These are phyloP conservation scores for Hemerocallis citrina DNA, from an alignment of 106 monocot genomes.

Conservation along the genomic window DNA sequence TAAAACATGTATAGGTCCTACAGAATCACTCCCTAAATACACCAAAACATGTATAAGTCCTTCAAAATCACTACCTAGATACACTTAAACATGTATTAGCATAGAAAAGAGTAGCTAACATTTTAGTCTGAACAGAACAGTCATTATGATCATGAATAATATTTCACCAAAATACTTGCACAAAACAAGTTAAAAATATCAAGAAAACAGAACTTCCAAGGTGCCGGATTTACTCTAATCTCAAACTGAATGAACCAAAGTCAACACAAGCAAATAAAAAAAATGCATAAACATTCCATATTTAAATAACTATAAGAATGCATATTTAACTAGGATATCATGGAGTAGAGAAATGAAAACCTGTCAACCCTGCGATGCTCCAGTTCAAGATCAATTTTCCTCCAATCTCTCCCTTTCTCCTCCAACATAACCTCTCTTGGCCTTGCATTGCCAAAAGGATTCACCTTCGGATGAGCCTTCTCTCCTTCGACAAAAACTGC, in stretches of 20 bases:
- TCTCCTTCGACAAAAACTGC: constrained; percentile 5
- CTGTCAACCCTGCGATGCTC: constrained; percentile 57
- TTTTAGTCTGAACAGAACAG: background rate
- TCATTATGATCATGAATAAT: background rate
- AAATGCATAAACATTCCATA: background rate
- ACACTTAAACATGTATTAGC: too few species aligned
- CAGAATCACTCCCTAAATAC: too few species aligned
- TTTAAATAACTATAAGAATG: background rate
- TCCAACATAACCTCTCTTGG: constrained; percentile 56
- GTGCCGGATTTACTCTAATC: background rate
- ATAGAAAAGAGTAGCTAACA: too few species aligned
- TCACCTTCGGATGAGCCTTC: constrained; percentile 34
- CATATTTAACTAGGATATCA: background rate
- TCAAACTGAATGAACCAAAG: too few species aligned
- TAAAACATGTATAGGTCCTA: too few species aligned
- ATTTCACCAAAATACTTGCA: background rate
- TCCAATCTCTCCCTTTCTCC: constrained; percentile 66
- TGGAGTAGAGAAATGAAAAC: constrained; percentile 12
- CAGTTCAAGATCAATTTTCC: constrained; percentile 64
- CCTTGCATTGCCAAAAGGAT: constrained; percentile 75
- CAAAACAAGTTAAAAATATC: background rate
- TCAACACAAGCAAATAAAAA: background rate
- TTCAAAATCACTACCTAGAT: too few species aligned
- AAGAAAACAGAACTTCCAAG: background rate
- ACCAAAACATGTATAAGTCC: too few species aligned